These are phyloP conservation scores for Verticillium nubilum DNA, from an alignment of 2,329 filamentous ascomycete species.

Conservation along the genomic window DNA sequence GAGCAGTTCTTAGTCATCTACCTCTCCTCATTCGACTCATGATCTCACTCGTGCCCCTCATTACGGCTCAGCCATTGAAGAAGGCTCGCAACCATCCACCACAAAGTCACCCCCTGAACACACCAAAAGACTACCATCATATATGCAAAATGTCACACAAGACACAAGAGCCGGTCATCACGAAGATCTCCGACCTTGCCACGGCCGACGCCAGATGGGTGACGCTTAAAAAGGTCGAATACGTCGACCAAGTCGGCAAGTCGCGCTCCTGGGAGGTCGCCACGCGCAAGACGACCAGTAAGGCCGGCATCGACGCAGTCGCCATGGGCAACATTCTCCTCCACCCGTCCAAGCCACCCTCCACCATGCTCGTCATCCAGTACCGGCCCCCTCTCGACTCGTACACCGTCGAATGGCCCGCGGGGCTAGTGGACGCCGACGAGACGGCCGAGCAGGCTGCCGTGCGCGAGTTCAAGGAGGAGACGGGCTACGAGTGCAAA, in stretches of 20 bases:
- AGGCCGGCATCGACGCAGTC: conserved; percentile 53
- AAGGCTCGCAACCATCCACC: too few relatives aligned
- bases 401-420: conserved; percentile 49
- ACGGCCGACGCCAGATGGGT: conserved; percentile 51
- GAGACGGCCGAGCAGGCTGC: conserved; percentile 48
- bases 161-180: conserved; percentile 39
- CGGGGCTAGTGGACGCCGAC: conserved; percentile 45
- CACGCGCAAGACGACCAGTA: conserved; percentile 50
- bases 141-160: conserved; percentile 24
- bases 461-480: conserved; percentile 47
- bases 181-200: conserved; percentile 39
- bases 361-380: conserved; percentile 47
- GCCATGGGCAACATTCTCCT: conserved; percentile 56
- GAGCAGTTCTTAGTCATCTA: background rate
- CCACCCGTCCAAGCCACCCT: conserved; percentile 33
- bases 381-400: conserved; percentile 46
- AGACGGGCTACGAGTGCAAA: conserved; percentile 50
- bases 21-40: background rate
- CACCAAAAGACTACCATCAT: background rate
- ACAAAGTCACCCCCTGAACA: background rate
- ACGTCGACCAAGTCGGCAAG: conserved; percentile 49
- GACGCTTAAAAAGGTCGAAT: conserved; percentile 50
- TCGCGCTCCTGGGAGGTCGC: conserved; percentile 55
- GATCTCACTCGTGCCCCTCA: background rate
- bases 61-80: too few relatives aligned